Evolutionary conservation across 2,329 filamentous ascomycete genomes (phyloP).

Genomic region (Zymoseptoria brevis): DNA sequence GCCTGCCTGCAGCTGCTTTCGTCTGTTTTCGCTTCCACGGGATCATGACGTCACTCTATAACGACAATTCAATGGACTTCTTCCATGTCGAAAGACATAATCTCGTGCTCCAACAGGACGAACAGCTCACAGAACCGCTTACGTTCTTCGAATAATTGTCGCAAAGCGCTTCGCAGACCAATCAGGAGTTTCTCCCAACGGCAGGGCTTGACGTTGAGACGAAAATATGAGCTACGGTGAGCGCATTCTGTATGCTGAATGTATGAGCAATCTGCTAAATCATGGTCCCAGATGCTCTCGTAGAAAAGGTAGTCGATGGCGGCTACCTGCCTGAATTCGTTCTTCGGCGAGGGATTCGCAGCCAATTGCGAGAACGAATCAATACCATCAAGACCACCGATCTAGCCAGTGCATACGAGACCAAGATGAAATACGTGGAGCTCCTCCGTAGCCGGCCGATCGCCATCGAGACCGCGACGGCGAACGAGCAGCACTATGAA

Average conservation of each 20-base stretch:
- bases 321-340: slow-evolving; percentile 56
- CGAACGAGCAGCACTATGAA: slow-evolving; percentile 66
- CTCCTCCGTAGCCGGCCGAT: slow-evolving; percentile 54
- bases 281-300: slow-evolving; percentile 23
- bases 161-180: no score
- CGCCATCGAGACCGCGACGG: slow-evolving; percentile 57
- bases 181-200: no score
- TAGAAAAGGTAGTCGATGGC: slow-evolving; percentile 55
- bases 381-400: slow-evolving; percentile 47
- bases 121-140: no score
- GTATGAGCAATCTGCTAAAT: slow-evolving; percentile 5
- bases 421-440: slow-evolving; percentile 58
- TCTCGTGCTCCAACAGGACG: no score
- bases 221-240: slow-evolving; percentile 20
- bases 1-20: not conserved
- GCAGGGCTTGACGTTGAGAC: not conserved
- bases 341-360: slow-evolving; percentile 58
- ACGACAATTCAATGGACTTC: not conserved
- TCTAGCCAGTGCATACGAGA: slow-evolving; percentile 45
- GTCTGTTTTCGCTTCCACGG: not conserved
- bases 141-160: no score
- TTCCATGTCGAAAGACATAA: not conserved
- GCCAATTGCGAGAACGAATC: slow-evolving; percentile 56
- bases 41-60: not conserved
- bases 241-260: not conserved